phyloP scores from a whole-genome alignment of 148 eudicot species.

The Chenopodium suecicum region DNA sequence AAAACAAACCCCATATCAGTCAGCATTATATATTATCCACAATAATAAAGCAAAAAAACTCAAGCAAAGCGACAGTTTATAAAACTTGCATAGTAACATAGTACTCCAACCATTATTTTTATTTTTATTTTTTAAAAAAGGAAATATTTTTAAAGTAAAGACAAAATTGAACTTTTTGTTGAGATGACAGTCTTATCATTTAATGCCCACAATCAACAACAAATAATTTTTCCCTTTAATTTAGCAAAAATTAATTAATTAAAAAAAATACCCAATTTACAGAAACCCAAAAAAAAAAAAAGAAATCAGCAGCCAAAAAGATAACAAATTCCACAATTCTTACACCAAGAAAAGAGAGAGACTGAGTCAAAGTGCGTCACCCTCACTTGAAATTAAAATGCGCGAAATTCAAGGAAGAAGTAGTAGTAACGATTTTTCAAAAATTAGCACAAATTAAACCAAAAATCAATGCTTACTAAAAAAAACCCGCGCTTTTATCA shows the following conservation, averaged over 20 bases:
- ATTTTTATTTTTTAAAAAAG: constrained; percentile 6
- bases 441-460: neutral
- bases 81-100: constrained; percentile 24
- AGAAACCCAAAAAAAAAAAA: constrained; percentile 3
- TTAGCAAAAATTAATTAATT: neutral
- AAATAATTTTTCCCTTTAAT: constrained; percentile 16
- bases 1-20: constrained; percentile 26
- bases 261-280: constrained; percentile 2
- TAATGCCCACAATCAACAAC: constrained; percentile 27
- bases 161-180: constrained; percentile 45
- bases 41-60: constrained; percentile 20
- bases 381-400: constrained; percentile 27
- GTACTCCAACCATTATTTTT: constrained; percentile 18
- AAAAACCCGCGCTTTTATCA: constrained; percentile 6
- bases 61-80: constrained; percentile 16
- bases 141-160: constrained; percentile 28
- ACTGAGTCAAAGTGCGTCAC: constrained; percentile 39
- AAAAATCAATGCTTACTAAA: constrained; percentile 8
- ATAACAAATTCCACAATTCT: constrained; percentile 10
- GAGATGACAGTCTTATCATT: constrained; percentile 36
- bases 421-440: constrained; percentile 2
- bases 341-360: constrained; percentile 9
- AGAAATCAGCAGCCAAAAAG: constrained; percentile 22
- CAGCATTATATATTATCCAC: constrained; percentile 21
- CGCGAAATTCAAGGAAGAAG: constrained; percentile 24